Evolutionary conservation across 768 basidiomycete genomes (phyloP).

Genomic region (Astraeus odoratus): DNA sequence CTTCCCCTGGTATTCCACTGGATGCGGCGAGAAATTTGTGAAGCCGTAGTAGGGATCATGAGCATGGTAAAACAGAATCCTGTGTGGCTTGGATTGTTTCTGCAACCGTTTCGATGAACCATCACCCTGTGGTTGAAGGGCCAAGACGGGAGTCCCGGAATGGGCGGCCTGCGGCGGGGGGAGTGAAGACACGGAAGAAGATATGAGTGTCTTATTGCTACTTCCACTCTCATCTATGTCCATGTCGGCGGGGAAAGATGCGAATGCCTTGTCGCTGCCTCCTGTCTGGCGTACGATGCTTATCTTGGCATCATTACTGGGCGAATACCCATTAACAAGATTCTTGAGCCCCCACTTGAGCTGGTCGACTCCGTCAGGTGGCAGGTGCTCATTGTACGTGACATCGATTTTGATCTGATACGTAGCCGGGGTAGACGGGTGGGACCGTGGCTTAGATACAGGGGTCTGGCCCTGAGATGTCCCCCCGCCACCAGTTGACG

Average conservation of each 20-base stretch:
- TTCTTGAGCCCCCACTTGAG: conserved; percentile 24
- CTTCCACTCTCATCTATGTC: conserved; percentile 7
- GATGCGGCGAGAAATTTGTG: conserved; percentile 39
- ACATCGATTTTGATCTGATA: conserved; percentile 26
- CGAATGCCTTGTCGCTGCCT: not conserved
- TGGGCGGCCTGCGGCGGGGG: conserved; percentile 8
- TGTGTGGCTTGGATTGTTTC: conserved; percentile 12
- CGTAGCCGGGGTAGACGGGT: conserved; percentile 8
- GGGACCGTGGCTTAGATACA: too few species aligned
- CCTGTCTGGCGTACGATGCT: conserved; percentile 15
- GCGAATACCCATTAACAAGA: conserved; percentile 23
- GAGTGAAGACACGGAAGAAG: not conserved
- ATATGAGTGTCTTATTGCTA: not conserved
- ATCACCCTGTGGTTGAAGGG: conserved; percentile 8
- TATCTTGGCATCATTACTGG: conserved; percentile 23
- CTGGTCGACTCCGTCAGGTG: conserved; percentile 19
- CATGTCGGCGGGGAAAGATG: not conserved
- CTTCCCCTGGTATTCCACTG: conserved; percentile 32
- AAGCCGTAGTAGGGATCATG: conserved; percentile 32
- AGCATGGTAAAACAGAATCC: conserved; percentile 27
- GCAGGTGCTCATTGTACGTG: conserved; percentile 21
- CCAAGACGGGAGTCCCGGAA: not conserved
- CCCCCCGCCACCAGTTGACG: not conserved
- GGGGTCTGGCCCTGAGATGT: not conserved
- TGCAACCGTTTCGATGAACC: conserved; percentile 7